Evolutionary conservation across 208 protist species (phyloP).

Genomic region (Leishmania arabica): DNA sequence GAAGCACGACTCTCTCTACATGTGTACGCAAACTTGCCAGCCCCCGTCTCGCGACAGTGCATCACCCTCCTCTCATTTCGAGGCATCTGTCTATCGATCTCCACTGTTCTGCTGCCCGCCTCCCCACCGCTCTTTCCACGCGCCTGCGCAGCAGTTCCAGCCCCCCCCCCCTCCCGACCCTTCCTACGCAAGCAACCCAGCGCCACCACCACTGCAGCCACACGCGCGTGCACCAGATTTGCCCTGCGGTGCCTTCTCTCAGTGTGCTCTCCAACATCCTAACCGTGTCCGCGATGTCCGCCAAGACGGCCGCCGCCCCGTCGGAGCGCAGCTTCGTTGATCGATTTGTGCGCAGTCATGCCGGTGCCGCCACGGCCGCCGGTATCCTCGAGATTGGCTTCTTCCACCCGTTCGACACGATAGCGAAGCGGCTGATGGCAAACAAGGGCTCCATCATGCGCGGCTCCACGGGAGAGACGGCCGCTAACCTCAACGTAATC

Average conservation of each 20-base stretch:
- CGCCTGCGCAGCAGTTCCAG: neutral
- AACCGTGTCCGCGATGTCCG: slow-evolving; percentile 21
- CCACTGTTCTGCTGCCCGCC: neutral
- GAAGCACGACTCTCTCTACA: neutral
- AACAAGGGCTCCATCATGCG: slow-evolving; percentile 63
- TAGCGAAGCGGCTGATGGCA: slow-evolving; percentile 90
- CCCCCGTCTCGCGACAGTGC: neutral
- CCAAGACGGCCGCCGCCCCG: slow-evolving; percentile 13
- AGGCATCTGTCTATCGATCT: neutral
- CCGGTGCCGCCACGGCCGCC: slow-evolving; percentile 65
- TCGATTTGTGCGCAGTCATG: slow-evolving; percentile 52
- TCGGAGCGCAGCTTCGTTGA: slow-evolving; percentile 45
- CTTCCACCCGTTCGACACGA: slow-evolving; percentile 92
- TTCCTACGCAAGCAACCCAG: neutral
- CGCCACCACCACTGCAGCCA: neutral
- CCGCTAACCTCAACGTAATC: slow-evolving; percentile 70
- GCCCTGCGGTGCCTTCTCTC: neutral
- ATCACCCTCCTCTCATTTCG: neutral
- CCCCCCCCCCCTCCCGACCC: neutral
- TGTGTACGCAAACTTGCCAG: neutral
- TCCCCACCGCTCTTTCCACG: neutral
- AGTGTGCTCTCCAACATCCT: neutral
- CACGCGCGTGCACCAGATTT: neutral
- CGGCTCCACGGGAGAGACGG: slow-evolving; percentile 39
- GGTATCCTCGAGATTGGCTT: slow-evolving; percentile 86